These are phyloP conservation scores for Linaria vulgaris DNA, from an alignment of 257 asterid genomes.

Conservation along the genomic window DNA sequence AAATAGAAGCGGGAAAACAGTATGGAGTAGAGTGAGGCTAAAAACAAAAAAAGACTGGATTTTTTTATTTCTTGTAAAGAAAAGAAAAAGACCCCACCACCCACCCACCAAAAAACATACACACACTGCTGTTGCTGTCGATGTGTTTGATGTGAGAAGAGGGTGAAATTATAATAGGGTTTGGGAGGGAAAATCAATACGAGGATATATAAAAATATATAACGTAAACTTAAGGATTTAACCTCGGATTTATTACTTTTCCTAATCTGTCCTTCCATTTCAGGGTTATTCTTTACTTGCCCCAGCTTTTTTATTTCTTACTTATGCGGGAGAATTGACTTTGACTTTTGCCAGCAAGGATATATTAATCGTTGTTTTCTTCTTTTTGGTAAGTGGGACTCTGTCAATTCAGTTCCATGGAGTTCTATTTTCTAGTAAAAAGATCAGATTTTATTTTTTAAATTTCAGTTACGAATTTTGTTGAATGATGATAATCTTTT, in stretches of 20 bases:
- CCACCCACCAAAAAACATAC: slow-evolving; percentile 40
- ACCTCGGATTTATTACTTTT: background rate
- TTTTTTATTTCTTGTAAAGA: slow-evolving; percentile 67
- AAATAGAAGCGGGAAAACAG: slow-evolving; percentile 79
- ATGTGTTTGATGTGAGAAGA: too few species aligned
- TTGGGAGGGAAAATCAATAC: slow-evolving; percentile 14
- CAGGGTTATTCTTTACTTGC: slow-evolving; percentile 7
- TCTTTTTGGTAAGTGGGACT: slow-evolving; percentile 12
- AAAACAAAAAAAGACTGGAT: slow-evolving; percentile 26
- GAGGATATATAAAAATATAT: too few species aligned
- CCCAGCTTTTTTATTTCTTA: slow-evolving; percentile 9
- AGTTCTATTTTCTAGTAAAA: slow-evolving; percentile 14
- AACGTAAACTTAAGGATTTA: too few species aligned
- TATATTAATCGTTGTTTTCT: background rate
- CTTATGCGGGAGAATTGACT: background rate
- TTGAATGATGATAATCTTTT: too few species aligned
- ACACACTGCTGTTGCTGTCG: background rate
- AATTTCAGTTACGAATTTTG: slow-evolving; percentile 27
- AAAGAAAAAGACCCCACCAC: slow-evolving; percentile 56
- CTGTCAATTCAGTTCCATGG: slow-evolving; percentile 33
- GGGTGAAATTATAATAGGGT: too few species aligned
- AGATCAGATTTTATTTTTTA: slow-evolving; percentile 17
- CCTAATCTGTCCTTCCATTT: slow-evolving; percentile 13
- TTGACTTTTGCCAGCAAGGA: background rate
- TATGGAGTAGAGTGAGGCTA: slow-evolving; percentile 35